Percentiles rank a stretch among this genome's conserved stretches.
phyloP scores from a whole-genome alignment of 495 filamentous ascomycete genomes.

The Xylaria nigripes region DNA sequence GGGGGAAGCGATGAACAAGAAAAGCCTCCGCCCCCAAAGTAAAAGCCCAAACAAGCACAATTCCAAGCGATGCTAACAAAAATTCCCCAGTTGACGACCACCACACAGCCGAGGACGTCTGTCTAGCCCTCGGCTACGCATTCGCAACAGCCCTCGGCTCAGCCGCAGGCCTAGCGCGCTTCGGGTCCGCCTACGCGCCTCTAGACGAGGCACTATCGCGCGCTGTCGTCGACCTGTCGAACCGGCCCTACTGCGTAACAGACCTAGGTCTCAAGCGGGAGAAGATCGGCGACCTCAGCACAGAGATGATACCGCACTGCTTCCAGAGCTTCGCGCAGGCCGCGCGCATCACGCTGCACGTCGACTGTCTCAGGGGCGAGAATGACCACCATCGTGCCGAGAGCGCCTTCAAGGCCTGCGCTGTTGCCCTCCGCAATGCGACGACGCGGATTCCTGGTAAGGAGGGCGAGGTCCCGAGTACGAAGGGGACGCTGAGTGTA shows the following conservation, averaged over 20 bases:
- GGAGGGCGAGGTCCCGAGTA: conserved; percentile 88
- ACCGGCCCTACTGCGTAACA: conserved; percentile 76
- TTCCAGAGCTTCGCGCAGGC: conserved; percentile 87
- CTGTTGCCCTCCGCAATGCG: conserved; percentile 71
- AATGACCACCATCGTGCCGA: conserved; percentile 97
- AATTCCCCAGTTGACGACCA: conserved; percentile 89
- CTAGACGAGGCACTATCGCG: conserved; percentile 92
- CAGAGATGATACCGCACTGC: conserved; percentile 96
- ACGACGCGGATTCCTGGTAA: conserved; percentile 63
- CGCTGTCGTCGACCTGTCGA: conserved; percentile 89
- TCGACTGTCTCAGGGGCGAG: conserved; percentile 76
- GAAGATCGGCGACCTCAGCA: conserved; percentile 86
- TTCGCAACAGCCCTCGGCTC: conserved; percentile 70
- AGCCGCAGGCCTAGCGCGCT: conserved; percentile 74
- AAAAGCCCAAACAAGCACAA: conserved; percentile 3
- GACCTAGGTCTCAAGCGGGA: conserved; percentile 75
- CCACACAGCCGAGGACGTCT: conserved; percentile 94
- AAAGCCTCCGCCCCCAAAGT: too few relatives aligned
- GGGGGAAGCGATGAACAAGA: too few relatives aligned
- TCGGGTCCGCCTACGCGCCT: conserved; percentile 82
- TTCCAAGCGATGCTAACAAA: not conserved
- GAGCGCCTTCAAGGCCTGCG: conserved; percentile 94
- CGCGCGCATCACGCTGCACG: conserved; percentile 85
- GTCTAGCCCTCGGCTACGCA: conserved; percentile 78
- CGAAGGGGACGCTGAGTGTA: conserved; percentile 70